phyloP scores from a whole-genome alignment of 2,329 filamentous ascomycete species.

The Penicillium paneum region DNA sequence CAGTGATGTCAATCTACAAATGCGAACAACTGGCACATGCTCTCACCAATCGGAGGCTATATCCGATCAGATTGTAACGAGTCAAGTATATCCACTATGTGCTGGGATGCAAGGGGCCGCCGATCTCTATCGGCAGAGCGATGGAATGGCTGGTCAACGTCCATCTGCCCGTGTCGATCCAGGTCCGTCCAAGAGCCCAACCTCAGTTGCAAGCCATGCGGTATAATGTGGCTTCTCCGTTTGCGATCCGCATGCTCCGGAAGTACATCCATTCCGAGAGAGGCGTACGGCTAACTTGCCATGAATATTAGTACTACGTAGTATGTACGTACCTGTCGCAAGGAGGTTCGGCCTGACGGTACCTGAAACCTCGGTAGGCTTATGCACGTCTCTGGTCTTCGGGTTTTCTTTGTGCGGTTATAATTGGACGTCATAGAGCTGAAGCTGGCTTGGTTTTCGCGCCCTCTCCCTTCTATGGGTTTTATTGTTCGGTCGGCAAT shows the following conservation, averaged over 20 bases:
- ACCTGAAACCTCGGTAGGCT: background rate
- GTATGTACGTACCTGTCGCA: background rate
- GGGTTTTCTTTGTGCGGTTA: background rate
- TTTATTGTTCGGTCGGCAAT: background rate
- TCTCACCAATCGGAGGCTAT: background rate
- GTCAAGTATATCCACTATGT: background rate
- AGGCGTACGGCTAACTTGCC: background rate
- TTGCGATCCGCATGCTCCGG: background rate
- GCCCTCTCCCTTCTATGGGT: background rate
- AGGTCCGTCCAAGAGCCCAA: background rate
- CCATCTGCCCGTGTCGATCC: background rate
- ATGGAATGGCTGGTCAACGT: slow-evolving; percentile 5
- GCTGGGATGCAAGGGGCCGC: slow-evolving; percentile 14
- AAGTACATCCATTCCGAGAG: background rate
- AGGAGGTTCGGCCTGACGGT: background rate
- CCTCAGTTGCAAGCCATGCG: background rate
- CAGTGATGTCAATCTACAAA: background rate
- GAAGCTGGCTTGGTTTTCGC: background rate
- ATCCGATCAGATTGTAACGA: background rate
- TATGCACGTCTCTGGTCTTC: background rate
- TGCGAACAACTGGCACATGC: background rate
- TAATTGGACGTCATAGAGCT: background rate
- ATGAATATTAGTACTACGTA: too few relatives aligned
- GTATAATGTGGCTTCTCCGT: background rate
- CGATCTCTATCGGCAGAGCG: slow-evolving; percentile 11